Percentiles rank a stretch among this genome's conserved stretches.
phyloP scores from a whole-genome alignment of 176 grass and related monocot genomes.

The Zea luxurians region DNA sequence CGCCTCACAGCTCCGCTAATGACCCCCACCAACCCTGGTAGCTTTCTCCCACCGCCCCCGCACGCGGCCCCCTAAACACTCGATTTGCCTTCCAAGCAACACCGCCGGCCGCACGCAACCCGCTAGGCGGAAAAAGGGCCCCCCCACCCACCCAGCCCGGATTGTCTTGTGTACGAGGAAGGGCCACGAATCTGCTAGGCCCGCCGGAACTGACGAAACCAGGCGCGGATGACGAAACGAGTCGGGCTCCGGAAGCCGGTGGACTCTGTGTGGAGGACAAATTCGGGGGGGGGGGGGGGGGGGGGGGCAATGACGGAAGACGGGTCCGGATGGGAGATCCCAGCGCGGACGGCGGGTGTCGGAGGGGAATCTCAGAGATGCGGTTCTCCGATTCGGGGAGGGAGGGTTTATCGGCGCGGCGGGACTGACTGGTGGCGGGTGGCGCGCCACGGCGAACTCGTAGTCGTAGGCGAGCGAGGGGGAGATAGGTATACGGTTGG shows the following conservation, averaged over 20 bases:
- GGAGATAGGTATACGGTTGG: slow-evolving; percentile 1
- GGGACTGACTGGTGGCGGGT: background rate
- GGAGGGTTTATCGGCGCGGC: background rate
- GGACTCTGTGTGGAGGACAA: background rate
- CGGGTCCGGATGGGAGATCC: background rate
- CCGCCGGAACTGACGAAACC: background rate
- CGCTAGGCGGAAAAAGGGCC: background rate
- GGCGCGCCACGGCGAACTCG: slow-evolving; percentile 19
- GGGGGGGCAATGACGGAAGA: background rate
- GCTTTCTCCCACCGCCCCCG: background rate
- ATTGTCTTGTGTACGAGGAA: background rate
- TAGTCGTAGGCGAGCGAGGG: background rate
- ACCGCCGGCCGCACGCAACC: background rate
- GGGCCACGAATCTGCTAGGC: background rate
- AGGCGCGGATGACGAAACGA: no score
- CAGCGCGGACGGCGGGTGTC: background rate
- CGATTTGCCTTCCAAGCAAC: slow-evolving; percentile 31
- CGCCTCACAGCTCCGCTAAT: background rate
- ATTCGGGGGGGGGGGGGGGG: background rate
- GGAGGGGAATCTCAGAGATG: background rate
- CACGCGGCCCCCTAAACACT: background rate
- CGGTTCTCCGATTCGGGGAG: background rate
- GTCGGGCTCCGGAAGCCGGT: no score
- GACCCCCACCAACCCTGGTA: background rate
- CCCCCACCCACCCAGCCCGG: background rate